These are phyloP conservation scores for Teunomyces stri DNA, from an alignment of 805 yeast species.

Conservation along the genomic window DNA sequence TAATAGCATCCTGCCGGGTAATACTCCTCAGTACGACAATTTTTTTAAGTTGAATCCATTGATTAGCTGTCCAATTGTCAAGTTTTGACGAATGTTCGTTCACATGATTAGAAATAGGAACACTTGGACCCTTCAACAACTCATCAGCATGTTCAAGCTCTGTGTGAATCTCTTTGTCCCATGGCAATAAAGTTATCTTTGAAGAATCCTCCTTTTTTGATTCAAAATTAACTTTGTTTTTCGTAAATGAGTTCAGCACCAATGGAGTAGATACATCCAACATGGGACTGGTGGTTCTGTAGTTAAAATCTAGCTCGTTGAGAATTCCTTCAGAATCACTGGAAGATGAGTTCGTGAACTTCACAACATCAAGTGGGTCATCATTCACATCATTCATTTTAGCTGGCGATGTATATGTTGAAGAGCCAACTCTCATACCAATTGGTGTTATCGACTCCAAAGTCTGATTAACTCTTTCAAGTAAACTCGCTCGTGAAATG, in stretches of 20 bases:
- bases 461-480: slow-evolving; percentile 14
- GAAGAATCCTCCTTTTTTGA: neutral
- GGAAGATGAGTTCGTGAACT: slow-evolving; percentile 5
- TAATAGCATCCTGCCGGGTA: slow-evolving; percentile 24
- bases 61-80: slow-evolving; percentile 24
- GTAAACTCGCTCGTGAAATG: slow-evolving; percentile 10
- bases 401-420: neutral
- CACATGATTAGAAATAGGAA: neutral
- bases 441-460: slow-evolving; percentile 8
- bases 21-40: slow-evolving; percentile 27
- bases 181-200: neutral
- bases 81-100: neutral
- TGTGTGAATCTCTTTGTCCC: neutral
- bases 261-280: slow-evolving; percentile 11
- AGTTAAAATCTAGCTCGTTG: slow-evolving; percentile 7
- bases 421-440: neutral
- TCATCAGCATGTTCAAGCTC: neutral
- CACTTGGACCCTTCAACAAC: neutral
- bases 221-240: neutral
- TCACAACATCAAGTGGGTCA: neutral
- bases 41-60: slow-evolving; percentile 32
- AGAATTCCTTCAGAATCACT: slow-evolving; percentile 10
- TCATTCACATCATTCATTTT: neutral
- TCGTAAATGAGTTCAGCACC: neutral
- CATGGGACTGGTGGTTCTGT: slow-evolving; percentile 9